Base-by-base conservation (phyloP, 257 asterid genomes). In the Rubia yunnanensis region DNA sequence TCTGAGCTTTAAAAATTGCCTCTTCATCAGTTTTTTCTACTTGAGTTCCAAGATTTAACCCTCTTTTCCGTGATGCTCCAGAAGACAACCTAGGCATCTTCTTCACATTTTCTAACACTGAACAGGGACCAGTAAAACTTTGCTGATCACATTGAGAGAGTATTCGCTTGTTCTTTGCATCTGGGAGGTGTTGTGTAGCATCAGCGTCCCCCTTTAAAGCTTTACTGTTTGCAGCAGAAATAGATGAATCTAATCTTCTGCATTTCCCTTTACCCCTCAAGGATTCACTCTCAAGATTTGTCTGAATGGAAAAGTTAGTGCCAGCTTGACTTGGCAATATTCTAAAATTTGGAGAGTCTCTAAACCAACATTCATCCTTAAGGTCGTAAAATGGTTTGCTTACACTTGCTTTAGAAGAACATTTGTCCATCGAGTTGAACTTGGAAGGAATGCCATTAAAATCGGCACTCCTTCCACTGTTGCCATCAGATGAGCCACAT, bases 401-500 rank as follows among this genome's bases (percentile, higher is more conserved):
- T 38, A 76, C 64, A 72, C 60, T 69, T 60, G 68, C 67, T 55
- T 75, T 72, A 63, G 73, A 62, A 35, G 82, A 63, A 67, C 73
- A 67, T 48, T 68, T 75, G 70, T 71, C 72, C 69, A 69, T 70
- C 60, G 70, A 64, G 77, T 70, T 70, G 70, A 59, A 69, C 28
- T 67, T 32, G 48, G 80, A 78, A 73, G 73, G 60, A 59, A 81
- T 66, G 60, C 76, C 81, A 57, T 17, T 61, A 56, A 75, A 72
- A n/a, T 72, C 82, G 10, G 79, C 64, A 73, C 74, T 62, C 65
- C 66, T 61, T 68, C 74, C 82, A 60, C 78, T 73, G 75, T 81
- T 80, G 65, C 77, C 86, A 72, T 75, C 83, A 74, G 82, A 75
- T 53, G 88, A 80, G 76, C 78, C 78, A 60, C 82, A 80, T 72